Evolutionary conservation across 2,329 filamentous ascomycete species (phyloP).

Genomic region (Xylariaceae sp.): DNA sequence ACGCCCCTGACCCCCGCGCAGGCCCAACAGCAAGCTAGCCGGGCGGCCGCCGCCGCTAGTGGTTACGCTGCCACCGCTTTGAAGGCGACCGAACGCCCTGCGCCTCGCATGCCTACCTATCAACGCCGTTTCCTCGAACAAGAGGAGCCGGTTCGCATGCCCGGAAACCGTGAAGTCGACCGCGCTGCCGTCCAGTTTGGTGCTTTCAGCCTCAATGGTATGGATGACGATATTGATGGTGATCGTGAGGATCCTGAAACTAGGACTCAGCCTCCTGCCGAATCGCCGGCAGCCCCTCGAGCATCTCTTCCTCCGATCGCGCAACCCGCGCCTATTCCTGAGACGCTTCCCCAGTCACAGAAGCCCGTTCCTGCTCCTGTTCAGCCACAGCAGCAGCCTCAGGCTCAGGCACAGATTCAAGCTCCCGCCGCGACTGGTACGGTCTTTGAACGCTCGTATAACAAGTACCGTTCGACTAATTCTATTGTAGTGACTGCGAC

Average conservation of each 20-base stretch:
- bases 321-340: slow-evolving; percentile 50
- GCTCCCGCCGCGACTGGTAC: slow-evolving; percentile 32
- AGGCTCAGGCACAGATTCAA: slow-evolving; percentile 32
- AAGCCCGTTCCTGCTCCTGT: slow-evolving; percentile 42
- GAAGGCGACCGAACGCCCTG: slow-evolving; percentile 64
- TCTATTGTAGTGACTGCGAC: slow-evolving; percentile 28
- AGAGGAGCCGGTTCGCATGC: slow-evolving; percentile 97
- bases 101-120: slow-evolving; percentile 68
- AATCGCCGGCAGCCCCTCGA: slow-evolving; percentile 77
- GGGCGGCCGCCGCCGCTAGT: slow-evolving; percentile 59
- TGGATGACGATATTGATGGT: slow-evolving; percentile 84
- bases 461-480: slow-evolving; percentile 20
- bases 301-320: slow-evolving; percentile 75
- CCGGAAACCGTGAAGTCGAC: slow-evolving; percentile 90
- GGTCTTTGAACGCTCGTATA: slow-evolving; percentile 10
- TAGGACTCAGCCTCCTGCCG: slow-evolving; percentile 83
- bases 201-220: slow-evolving; percentile 82
- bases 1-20: slow-evolving; percentile 63
- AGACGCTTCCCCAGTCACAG: slow-evolving; percentile 47
- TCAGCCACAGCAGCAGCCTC: background rate
- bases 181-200: slow-evolving; percentile 92
- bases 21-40: slow-evolving; percentile 54
- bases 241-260: slow-evolving; percentile 95
- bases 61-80: slow-evolving; percentile 76
- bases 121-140: slow-evolving; percentile 87